Evolutionary conservation across 257 asterid species (phyloP).

Genomic region (Linaria vulgaris): DNA sequence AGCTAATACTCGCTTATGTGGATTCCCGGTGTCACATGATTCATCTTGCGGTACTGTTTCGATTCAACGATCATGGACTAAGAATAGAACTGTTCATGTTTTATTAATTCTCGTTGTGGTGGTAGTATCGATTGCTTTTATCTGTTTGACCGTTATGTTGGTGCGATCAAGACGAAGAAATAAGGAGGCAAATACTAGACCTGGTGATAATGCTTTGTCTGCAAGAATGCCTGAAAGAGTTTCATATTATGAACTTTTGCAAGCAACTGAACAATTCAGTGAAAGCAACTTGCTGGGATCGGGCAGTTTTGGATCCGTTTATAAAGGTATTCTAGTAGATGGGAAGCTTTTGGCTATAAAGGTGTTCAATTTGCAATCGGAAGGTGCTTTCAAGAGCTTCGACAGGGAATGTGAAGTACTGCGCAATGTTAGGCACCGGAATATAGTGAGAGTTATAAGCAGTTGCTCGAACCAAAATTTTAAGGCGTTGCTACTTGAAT

Average conservation of each 20-base stretch:
- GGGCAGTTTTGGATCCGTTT: constrained; percentile 33
- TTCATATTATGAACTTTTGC: constrained; percentile 32
- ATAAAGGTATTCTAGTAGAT: constrained; percentile 17
- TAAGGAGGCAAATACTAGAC: not conserved
- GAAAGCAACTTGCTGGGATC: constrained; percentile 31
- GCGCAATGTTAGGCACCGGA: constrained; percentile 3
- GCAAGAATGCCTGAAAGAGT: constrained; percentile 14
- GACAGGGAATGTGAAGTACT: constrained; percentile 26
- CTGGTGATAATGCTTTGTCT: not conserved
- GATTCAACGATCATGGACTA: constrained; percentile 6
- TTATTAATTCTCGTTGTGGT: constrained; percentile 19
- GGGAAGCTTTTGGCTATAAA: constrained; percentile 26
- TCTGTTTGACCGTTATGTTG: constrained; percentile 2
- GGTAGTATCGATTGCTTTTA: not conserved
- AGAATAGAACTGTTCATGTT: not conserved
- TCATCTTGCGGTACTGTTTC: constrained; percentile 12
- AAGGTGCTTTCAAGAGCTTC: constrained; percentile 23
- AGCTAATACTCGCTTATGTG: constrained; percentile 26
- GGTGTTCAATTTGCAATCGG: constrained; percentile 24
- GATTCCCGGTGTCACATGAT: constrained; percentile 25
- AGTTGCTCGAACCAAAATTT: constrained; percentile 13
- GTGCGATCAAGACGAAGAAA: not conserved
- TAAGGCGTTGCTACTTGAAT: constrained; percentile 16
- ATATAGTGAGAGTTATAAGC: constrained; percentile 3
- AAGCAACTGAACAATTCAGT: constrained; percentile 22